A percentile compares a stretch with the other conserved stretches of the same genome.
Conservation (phyloP, 192 early-diverging fungal genomes). For the Backusella circina region DNA sequence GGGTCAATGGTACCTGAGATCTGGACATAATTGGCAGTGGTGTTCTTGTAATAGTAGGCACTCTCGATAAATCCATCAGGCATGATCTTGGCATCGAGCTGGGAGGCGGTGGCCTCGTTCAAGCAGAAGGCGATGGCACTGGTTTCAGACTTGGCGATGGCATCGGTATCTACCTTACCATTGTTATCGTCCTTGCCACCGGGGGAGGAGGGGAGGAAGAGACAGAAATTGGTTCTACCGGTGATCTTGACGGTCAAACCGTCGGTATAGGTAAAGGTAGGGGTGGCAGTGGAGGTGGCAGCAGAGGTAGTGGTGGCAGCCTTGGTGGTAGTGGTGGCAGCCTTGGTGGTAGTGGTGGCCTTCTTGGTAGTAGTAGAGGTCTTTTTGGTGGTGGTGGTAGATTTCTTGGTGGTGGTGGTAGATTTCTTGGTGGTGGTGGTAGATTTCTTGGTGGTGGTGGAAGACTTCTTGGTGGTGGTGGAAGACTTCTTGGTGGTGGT, state of each 20-base stretch:
- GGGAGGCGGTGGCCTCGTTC: not conserved
- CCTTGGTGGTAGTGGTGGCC: not conserved
- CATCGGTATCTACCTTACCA: conserved; percentile 12
- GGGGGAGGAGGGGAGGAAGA: conserved; percentile 32
- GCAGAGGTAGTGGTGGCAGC: not conserved
- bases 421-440: not conserved
- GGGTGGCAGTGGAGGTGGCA: not conserved
- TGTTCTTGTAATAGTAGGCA: conserved; percentile 23
- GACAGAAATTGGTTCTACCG: conserved; percentile 24
- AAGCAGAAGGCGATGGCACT: conserved; percentile 42
- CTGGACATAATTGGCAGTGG: conserved; percentile 32
- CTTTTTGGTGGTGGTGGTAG: conserved; percentile 6
- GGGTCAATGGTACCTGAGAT: conserved; percentile 31
- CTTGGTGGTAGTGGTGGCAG: conserved; percentile 5
- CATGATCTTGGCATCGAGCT: conserved; percentile 25
- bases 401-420: not conserved
- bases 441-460: conserved; percentile 13
- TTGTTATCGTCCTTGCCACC: conserved; percentile 27
- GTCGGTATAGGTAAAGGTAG: not conserved
- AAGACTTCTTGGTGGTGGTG: not conserved
- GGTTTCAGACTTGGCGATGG: conserved; percentile 41
- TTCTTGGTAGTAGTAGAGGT: conserved; percentile 1
- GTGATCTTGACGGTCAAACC: conserved; percentile 18
- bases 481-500: not conserved
- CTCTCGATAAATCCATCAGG: conserved; percentile 22